Conservation (phyloP, 2,329 filamentous ascomycete species). For the Periglandula ipomoeae region DNA sequence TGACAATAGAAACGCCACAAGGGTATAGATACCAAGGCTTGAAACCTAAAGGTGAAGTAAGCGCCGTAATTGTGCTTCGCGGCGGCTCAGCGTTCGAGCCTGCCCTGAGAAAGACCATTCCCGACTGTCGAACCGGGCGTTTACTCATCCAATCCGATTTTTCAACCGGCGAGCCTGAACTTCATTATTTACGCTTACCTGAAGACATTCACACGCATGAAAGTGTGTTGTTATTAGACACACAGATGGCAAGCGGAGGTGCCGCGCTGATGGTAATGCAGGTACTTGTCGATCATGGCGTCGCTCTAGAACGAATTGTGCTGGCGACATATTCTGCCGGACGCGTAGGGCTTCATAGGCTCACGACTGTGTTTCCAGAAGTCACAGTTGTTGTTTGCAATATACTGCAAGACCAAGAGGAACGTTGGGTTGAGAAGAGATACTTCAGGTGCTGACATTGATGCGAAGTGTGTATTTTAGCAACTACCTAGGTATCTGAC, state of each 20-base stretch:
- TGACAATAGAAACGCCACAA: conserved; percentile 60
- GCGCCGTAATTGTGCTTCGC: conserved; percentile 79
- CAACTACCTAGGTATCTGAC: too few species aligned
- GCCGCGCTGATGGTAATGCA: conserved; percentile 86
- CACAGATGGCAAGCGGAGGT: conserved; percentile 90
- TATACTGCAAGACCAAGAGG: conserved; percentile 72
- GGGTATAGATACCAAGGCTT: conserved; percentile 64
- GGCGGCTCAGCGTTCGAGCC: conserved; percentile 85
- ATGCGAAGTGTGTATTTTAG: not conserved
- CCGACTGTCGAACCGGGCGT: conserved; percentile 82
- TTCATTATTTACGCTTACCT: conserved; percentile 81
- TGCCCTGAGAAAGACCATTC: conserved; percentile 80
- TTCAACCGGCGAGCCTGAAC: conserved; percentile 78
- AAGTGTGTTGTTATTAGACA: conserved; percentile 78
- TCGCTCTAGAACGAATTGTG: conserved; percentile 74
- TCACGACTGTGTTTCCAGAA: conserved; percentile 82
- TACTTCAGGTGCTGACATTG: conserved; percentile 71
- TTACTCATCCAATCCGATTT: conserved; percentile 85
- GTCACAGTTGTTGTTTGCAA: conserved; percentile 80
- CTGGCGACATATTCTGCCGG: conserved; percentile 91
- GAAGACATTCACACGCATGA: conserved; percentile 64
- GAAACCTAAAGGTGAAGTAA: conserved; percentile 60
- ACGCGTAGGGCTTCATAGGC: conserved; percentile 69
- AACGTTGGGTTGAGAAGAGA: conserved; percentile 79
- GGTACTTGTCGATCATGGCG: conserved; percentile 90